Base-by-base conservation (phyloP, 768 basidiomycete genomes). In the Strobilomyces echinocephalus region DNA sequence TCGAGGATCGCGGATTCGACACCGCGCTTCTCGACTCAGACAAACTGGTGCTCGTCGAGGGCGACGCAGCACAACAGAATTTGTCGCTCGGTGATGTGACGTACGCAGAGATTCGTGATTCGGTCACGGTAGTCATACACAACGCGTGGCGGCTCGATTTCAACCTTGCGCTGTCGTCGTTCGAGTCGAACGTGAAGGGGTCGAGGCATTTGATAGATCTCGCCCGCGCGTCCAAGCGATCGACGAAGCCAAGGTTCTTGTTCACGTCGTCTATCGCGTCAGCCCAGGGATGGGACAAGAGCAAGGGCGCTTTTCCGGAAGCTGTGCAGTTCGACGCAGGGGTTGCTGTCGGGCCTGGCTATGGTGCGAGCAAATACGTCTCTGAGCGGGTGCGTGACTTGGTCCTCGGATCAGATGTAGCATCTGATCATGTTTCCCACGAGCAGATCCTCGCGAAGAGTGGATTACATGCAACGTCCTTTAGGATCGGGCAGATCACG, bases 151-250 rank as follows among this genome's bases (percentile, higher is more conserved):
- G 14, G 34, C 34, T 34, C 20, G 76, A 81, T 61, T 79, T 83
- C 65, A 79, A 78, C 51, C 69, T 80, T 1, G 71, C 74, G 11
- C 63, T 82, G 30, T 64, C 72, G 1, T 80, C 79, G 3, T 83
- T 82, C 49, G 80, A 82, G 54, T 55, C 73, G 5, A 76, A 79
- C 57, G 66, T 83, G 34, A 66, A 63, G 18, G 76, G 77, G 21
- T 76, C 74, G 4, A 69, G 77, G 28, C 16, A 35, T 21, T 38
- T 56, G 48, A 54, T 57, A 6, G 55, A 50, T 52, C 59, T 48
- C 50, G 69, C 72, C 4, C 67, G 72, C 0, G 61, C 60, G 5
- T 73, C 72, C 35, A 60, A 45, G 8, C 56, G 53, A 34, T 34
- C 57, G 3, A 24, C 74, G 1, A 30, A 30, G 30, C 30, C 30